phyloP scores from a whole-genome alignment of 306 rosid genomes.

The Lathyrus oleraceus region DNA sequence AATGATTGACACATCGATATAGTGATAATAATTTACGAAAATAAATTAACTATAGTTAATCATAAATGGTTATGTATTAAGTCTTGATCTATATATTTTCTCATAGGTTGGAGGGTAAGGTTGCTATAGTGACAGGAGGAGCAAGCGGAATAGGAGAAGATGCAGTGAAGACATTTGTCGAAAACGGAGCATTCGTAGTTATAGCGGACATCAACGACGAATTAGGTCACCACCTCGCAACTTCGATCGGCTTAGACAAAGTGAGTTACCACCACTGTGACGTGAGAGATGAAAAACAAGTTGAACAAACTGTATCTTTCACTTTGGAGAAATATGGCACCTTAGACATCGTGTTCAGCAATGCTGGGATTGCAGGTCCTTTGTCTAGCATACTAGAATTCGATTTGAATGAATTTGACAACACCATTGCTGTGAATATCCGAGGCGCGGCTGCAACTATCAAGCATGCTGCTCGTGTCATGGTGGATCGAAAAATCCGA shows the following conservation, averaged over 20 bases:
- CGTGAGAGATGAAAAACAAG: constrained; percentile 68
- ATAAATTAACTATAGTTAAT: too few relatives aligned
- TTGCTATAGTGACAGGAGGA: constrained; percentile 59
- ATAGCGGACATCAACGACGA: constrained; percentile 67
- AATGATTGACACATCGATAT: too few relatives aligned
- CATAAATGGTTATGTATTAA: too few relatives aligned
- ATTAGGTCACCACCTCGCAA: constrained; percentile 48
- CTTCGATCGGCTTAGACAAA: constrained; percentile 44
- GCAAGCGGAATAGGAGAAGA: constrained; percentile 76
- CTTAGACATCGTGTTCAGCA: constrained; percentile 65
- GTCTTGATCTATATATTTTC: not conserved
- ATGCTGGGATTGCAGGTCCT: constrained; percentile 63
- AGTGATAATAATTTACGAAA: too few relatives aligned
- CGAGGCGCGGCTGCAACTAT: constrained; percentile 56
- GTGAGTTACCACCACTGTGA: constrained; percentile 63
- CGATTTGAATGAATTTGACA: constrained; percentile 51
- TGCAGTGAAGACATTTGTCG: constrained; percentile 47
- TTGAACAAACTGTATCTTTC: constrained; percentile 51
- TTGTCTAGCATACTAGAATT: constrained; percentile 51
- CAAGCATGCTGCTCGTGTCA: constrained; percentile 63
- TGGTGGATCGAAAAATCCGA: constrained; percentile 48
- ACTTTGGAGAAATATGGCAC: constrained; percentile 52
- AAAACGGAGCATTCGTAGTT: constrained; percentile 62
- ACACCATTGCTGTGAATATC: constrained; percentile 56
- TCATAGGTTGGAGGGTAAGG: constrained; percentile 73